These are phyloP conservation scores for Thelonectria rubi DNA, from an alignment of 2,329 filamentous ascomycete species.

Conservation along the genomic window DNA sequence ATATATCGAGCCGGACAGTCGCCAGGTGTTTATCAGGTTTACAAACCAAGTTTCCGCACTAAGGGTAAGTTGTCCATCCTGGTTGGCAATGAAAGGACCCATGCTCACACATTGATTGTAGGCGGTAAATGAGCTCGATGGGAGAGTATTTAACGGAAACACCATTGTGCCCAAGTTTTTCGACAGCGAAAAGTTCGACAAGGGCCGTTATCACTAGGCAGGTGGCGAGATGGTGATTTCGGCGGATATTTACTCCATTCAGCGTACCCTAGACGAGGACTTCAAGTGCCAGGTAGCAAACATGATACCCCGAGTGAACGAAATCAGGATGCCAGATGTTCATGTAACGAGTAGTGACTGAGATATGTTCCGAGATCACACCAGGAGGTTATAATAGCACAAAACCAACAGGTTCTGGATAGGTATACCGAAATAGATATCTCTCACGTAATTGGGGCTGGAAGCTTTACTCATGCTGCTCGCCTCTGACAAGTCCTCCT, in stretches of 20 bases:
- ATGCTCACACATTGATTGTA: constrained; percentile 46
- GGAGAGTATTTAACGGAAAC: constrained; percentile 88
- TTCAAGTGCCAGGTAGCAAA: not conserved
- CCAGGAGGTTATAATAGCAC: not conserved
- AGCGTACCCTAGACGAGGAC: not conserved
- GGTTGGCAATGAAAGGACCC: not conserved
- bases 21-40: constrained; percentile 91
- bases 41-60: constrained; percentile 85
- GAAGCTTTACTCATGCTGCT: too few relatives aligned
- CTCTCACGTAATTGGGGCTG: too few relatives aligned
- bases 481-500: too few relatives aligned
- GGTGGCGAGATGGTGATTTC: not conserved
- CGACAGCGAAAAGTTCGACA: constrained; percentile 82
- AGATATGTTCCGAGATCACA: not conserved
- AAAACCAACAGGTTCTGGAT: not conserved
- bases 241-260: not conserved
- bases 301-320: not conserved
- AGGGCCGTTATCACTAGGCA: constrained; percentile 59
- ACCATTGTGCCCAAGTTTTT: constrained; percentile 84
- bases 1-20: constrained; percentile 71
- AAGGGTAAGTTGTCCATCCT: constrained; percentile 65
- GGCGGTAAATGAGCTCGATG: constrained; percentile 91
- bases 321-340: not conserved
- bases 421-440: too few relatives aligned
- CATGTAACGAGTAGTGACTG: not conserved